Evolutionary conservation across 805 yeast species (phyloP).

Genomic region (Zygotorulaspora florentina): DNA sequence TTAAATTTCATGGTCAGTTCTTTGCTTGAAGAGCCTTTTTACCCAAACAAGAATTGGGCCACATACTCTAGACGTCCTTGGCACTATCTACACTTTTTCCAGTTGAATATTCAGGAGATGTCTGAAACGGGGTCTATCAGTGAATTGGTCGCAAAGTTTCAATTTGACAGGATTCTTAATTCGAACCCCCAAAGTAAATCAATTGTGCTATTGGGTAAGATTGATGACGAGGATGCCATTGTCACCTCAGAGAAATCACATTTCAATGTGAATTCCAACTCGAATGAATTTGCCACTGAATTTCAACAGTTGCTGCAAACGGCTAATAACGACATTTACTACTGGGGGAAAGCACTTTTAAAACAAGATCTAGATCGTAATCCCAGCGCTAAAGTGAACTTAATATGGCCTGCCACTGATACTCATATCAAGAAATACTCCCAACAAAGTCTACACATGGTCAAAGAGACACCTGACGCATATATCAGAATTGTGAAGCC

Average conservation of each 20-base stretch:
- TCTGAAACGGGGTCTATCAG: neutral
- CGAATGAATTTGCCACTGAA: slow-evolving; percentile 23
- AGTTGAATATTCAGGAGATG: neutral
- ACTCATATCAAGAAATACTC: slow-evolving; percentile 75
- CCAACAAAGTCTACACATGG: slow-evolving; percentile 54
- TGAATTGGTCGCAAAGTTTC: slow-evolving; percentile 40
- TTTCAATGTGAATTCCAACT: slow-evolving; percentile 40
- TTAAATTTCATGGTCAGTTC: too few species aligned
- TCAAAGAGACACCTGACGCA: slow-evolving; percentile 77
- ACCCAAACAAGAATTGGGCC: too few species aligned
- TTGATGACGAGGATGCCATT: slow-evolving; percentile 60
- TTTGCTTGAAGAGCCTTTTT: too few species aligned
- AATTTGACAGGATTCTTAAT: slow-evolving; percentile 44
- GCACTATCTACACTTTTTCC: too few species aligned
- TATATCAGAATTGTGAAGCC: slow-evolving; percentile 64
- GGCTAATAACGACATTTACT: slow-evolving; percentile 77
- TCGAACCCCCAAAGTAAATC: slow-evolving; percentile 66
- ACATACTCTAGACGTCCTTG: too few species aligned
- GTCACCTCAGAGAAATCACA: slow-evolving; percentile 69
- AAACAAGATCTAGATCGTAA: slow-evolving; percentile 41
- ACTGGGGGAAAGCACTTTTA: slow-evolving; percentile 66
- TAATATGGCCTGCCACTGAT: slow-evolving; percentile 86
- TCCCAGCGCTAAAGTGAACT: slow-evolving; percentile 67
- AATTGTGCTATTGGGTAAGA: slow-evolving; percentile 63
- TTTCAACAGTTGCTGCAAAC: slow-evolving; percentile 36